Percentiles rank a stretch among this genome's conserved stretches.
phyloP scores from a whole-genome alignment of 805 yeast species.

The Sugiyamaella smithiae region DNA sequence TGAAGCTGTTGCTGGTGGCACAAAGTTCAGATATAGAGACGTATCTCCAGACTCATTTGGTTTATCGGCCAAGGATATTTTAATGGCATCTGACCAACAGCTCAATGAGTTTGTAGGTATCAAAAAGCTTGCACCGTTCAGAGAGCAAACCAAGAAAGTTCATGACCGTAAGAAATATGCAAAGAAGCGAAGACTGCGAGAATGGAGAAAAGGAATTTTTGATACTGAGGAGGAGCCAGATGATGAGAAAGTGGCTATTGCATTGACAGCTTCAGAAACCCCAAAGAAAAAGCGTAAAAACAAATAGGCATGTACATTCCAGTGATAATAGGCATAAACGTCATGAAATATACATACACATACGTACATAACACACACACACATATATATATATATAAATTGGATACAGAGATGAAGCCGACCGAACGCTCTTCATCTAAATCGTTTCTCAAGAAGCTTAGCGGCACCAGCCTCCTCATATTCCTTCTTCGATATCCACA shows the following conservation, averaged over 20 bases:
- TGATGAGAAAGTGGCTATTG: conserved; percentile 23
- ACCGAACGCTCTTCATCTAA: conserved; percentile 48
- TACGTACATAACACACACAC: background rate
- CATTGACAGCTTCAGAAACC: conserved; percentile 9
- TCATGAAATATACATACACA: too few relatives aligned
- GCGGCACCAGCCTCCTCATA: conserved; percentile 87
- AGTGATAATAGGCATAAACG: too few relatives aligned
- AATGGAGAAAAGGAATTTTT: conserved; percentile 87
- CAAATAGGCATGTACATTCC: too few relatives aligned
- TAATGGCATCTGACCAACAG: conserved; percentile 83
- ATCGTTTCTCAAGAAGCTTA: conserved; percentile 73
- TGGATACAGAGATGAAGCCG: background rate
- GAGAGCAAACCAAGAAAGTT: conserved; percentile 64
- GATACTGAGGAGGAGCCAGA: conserved; percentile 48
- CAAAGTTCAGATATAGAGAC: conserved; percentile 80
- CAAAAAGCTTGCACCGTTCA: conserved; percentile 91
- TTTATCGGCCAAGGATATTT: conserved; percentile 76
- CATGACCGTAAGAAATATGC: conserved; percentile 83
- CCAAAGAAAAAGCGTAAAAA: conserved; percentile 12
- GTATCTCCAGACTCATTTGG: conserved; percentile 96
- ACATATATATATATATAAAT: conserved; percentile 8
- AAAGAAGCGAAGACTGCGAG: conserved; percentile 75
- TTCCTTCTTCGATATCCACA: conserved; percentile 89
- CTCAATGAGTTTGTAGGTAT: conserved; percentile 82
- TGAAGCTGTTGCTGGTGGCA: conserved; percentile 38